Percentiles rank a stretch among this genome's conserved stretches.
Conservation (phyloP, 148 eudicot genomes). For the Vaccinium vitisidaea region DNA sequence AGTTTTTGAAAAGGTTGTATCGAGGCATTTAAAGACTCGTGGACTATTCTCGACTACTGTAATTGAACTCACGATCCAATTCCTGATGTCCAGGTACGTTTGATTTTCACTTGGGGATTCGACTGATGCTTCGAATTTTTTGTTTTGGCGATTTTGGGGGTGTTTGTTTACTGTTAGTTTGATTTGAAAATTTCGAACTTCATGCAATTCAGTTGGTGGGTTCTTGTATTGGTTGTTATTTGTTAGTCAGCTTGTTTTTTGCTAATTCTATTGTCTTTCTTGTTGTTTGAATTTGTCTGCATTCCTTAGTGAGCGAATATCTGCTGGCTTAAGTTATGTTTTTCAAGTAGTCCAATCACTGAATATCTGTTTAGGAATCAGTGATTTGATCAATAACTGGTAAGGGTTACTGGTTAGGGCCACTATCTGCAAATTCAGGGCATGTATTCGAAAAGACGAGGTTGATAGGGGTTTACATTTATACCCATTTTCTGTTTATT, state of each 20-base stretch:
- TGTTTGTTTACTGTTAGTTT: background rate
- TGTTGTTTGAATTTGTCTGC: background rate
- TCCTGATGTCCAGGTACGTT: conserved; percentile 10
- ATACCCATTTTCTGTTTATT: background rate
- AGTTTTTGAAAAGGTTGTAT: conserved; percentile 23
- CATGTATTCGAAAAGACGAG: background rate
- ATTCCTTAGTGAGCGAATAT: background rate
- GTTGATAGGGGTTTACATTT: background rate
- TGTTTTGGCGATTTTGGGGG: background rate
- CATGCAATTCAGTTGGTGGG: background rate
- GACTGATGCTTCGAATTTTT: conserved; percentile 6
- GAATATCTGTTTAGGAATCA: background rate
- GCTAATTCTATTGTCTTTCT: background rate
- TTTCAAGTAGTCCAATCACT: background rate
- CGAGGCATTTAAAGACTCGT: background rate
- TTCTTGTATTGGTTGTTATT: background rate
- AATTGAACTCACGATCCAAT: conserved; percentile 9
- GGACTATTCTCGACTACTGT: background rate
- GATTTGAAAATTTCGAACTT: background rate
- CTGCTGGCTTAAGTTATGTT: background rate
- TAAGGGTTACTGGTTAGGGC: background rate
- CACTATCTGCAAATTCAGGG: background rate
- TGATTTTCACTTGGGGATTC: conserved; percentile 10
- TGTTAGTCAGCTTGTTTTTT: background rate
- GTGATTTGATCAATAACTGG: background rate